Evolutionary conservation across 257 asterid genomes (phyloP).

Genomic region (Solanum chiquidenum): DNA sequence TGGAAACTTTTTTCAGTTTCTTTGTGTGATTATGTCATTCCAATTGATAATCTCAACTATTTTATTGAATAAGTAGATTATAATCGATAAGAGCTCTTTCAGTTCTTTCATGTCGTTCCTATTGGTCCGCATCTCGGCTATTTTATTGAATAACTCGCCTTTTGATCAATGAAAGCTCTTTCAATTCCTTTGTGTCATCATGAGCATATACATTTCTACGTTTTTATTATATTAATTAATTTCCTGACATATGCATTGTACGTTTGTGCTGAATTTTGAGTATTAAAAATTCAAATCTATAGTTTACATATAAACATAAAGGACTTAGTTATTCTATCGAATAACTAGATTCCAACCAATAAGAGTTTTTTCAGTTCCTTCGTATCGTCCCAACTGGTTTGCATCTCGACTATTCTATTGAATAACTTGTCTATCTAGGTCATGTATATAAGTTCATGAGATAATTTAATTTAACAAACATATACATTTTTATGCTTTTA

Average conservation of each 20-base stretch:
- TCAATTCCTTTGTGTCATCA: background rate
- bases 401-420: background rate
- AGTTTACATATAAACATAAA: background rate
- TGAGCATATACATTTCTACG: background rate
- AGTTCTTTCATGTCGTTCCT: background rate
- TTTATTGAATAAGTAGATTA: too few species aligned
- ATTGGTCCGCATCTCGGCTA: too few species aligned
- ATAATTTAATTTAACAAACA: background rate
- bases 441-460: background rate
- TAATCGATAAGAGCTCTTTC: background rate
- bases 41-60: background rate
- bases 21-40: background rate
- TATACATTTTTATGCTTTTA: background rate
- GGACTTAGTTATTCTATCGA: background rate
- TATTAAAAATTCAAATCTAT: too few species aligned
- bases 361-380: background rate
- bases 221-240: too few species aligned
- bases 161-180: background rate
- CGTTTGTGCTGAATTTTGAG: background rate
- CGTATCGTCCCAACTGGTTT: background rate
- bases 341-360: background rate
- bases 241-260: too few species aligned
- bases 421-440: background rate
- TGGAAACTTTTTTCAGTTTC: background rate
- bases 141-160: too few species aligned